Evolutionary conservation across 345 rosid genomes (phyloP).

Genomic region (Syzygium jambos): DNA sequence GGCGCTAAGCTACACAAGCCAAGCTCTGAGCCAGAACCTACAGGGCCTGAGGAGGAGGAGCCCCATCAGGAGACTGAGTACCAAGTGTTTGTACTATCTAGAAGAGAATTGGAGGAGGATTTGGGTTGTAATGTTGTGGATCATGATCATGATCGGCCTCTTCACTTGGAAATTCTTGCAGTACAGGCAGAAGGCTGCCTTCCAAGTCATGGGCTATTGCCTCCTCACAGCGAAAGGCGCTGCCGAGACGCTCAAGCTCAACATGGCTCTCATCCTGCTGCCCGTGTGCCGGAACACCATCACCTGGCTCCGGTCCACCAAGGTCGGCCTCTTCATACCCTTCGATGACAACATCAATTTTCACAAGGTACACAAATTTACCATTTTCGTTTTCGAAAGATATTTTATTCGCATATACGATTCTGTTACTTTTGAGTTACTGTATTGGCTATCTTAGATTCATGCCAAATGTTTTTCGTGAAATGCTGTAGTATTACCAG

Average conservation of each 20-base stretch:
- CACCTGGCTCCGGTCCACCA: conserved; percentile 91
- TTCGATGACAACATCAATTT: conserved; percentile 98
- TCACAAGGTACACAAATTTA: conserved; percentile 59
- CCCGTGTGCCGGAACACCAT: conserved; percentile 96
- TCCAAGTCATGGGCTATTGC: conserved; percentile 80
- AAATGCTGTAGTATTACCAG: not conserved
- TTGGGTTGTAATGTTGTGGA: conserved; percentile 84
- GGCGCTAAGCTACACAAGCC: conserved; percentile 96
- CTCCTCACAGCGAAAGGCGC: conserved; percentile 94
- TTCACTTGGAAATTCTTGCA: conserved; percentile 87
- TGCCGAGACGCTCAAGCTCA: conserved; percentile 87
- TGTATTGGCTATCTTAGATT: not conserved
- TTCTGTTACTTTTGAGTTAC: not conserved
- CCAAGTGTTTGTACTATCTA: conserved; percentile 39
- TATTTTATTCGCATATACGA: too few species aligned
- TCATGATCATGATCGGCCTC: conserved; percentile 70
- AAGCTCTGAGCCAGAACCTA: conserved; percentile 93
- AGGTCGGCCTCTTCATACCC: conserved; percentile 61
- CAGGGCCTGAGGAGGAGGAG: conserved; percentile 68
- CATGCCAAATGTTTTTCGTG: not conserved
- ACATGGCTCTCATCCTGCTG: conserved; percentile 93
- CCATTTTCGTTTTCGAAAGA: not conserved
- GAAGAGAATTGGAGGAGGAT: conserved; percentile 91
- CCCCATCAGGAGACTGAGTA: conserved; percentile 49
- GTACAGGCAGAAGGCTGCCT: conserved; percentile 68